phyloP scores from a whole-genome alignment of 1,284 basidiomycete genomes.

The Leucoagaricus sp. region DNA sequence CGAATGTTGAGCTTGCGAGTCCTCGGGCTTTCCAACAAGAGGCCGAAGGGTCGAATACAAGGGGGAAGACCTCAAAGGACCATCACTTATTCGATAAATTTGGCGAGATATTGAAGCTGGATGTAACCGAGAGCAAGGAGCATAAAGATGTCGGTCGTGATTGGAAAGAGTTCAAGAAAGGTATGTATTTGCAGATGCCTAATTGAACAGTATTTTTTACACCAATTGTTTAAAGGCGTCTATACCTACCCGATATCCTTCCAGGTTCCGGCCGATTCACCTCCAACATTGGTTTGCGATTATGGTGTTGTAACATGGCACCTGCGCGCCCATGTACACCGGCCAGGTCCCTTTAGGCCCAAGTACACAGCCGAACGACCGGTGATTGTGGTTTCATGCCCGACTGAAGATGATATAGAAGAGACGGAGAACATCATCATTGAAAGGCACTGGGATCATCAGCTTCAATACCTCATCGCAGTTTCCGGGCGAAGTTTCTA shows the following conservation, averaged over 20 bases:
- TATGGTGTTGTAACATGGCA: conserved; percentile 83
- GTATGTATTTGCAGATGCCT: conserved; percentile 39
- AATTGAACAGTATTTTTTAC: neutral
- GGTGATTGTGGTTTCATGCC: conserved; percentile 77
- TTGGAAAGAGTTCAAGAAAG: conserved; percentile 92
- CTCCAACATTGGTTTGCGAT: conserved; percentile 79
- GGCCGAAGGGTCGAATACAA: neutral
- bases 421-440: conserved; percentile 85
- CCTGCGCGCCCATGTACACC: conserved; percentile 82
- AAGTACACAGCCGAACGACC: conserved; percentile 77
- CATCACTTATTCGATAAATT: conserved; percentile 28
- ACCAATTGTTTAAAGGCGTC: conserved; percentile 53
- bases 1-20: neutral
- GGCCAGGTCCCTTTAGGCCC: conserved; percentile 79
- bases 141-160: conserved; percentile 52
- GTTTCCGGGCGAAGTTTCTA: conserved; percentile 82
- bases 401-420: conserved; percentile 79
- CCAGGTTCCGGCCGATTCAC: conserved; percentile 78
- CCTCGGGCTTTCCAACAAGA: neutral
- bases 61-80: conserved; percentile 13
- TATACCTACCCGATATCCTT: conserved; percentile 96
- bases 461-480: conserved; percentile 84
- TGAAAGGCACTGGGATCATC: conserved; percentile 90
- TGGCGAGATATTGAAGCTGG: conserved; percentile 35
- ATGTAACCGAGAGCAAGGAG: conserved; percentile 46